A percentile compares a stretch with the other conserved stretches of the same genome.
These are phyloP conservation scores for Pseudonectria buxi DNA, from an alignment of 2,329 filamentous ascomycete species.

Conservation along the genomic window DNA sequence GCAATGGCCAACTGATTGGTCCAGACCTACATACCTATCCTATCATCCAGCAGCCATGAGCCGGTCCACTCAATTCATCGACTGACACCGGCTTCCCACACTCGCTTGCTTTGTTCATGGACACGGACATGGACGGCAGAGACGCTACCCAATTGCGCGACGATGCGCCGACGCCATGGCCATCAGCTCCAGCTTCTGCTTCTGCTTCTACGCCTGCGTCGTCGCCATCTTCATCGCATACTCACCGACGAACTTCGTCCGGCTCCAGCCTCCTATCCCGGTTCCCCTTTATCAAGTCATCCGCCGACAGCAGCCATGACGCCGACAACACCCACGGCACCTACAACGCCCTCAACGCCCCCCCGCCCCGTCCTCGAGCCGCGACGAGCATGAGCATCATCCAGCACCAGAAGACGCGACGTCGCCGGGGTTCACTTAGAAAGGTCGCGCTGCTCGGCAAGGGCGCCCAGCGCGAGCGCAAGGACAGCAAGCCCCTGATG, in stretches of 20 bases:
- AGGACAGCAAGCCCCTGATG: slow-evolving; percentile 41
- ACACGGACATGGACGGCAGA: no score
- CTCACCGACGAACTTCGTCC: slow-evolving; percentile 44
- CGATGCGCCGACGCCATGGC: slow-evolving; percentile 3
- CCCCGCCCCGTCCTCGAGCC: slow-evolving; percentile 17
- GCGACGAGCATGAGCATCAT: slow-evolving; percentile 24
- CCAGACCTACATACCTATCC: no score
- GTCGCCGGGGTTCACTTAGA: slow-evolving; percentile 75
- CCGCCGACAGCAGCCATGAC: slow-evolving; percentile 28
- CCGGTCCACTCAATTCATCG: no score
- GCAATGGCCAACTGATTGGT: no score
- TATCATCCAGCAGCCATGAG: no score
- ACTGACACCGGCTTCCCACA: no score
- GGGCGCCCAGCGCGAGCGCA: slow-evolving; percentile 55
- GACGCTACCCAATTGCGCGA: no score
- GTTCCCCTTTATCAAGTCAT: slow-evolving; percentile 58
- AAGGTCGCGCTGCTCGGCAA: slow-evolving; percentile 81
- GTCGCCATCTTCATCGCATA: slow-evolving; percentile 10
- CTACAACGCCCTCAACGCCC: slow-evolving; percentile 30
- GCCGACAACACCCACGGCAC: slow-evolving; percentile 26
- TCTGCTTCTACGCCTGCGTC: no score
- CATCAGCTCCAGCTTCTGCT: no score
- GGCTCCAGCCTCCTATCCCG: slow-evolving; percentile 59
- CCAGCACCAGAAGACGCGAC: slow-evolving; percentile 49
- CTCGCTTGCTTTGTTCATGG: no score